These are phyloP conservation scores for Tricholoma sp. DNA, from an alignment of 768 basidiomycete genomes.

Conservation along the genomic window DNA sequence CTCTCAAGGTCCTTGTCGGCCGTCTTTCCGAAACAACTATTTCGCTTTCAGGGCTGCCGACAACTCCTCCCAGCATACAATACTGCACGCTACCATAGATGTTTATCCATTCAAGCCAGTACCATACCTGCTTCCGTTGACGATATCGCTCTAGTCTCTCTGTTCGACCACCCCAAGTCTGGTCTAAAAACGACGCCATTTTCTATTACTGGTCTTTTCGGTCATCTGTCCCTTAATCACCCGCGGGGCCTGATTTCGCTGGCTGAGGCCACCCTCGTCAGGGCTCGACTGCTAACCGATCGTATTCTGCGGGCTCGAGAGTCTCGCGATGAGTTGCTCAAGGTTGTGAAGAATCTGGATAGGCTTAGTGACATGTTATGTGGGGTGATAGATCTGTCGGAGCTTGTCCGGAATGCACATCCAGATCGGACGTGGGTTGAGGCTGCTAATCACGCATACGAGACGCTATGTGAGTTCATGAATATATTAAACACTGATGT, in stretches of 20 bases:
- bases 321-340: constrained; percentile 67
- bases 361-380: constrained; percentile 94
- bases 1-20: constrained; percentile 37
- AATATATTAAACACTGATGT: constrained; percentile 94
- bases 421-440: constrained; percentile 81
- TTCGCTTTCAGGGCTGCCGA: constrained; percentile 23
- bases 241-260: constrained; percentile 68
- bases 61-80: constrained; percentile 1
- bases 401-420: constrained; percentile 90
- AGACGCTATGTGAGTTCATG: constrained; percentile 94
- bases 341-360: constrained; percentile 95
- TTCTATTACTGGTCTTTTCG: constrained; percentile 76
- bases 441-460: constrained; percentile 84
- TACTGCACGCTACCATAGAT: constrained; percentile 19
- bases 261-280: constrained; percentile 72
- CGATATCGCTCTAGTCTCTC: constrained; percentile 58
- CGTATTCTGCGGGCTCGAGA: constrained; percentile 74
- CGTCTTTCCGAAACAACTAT: constrained; percentile 29
- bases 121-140: constrained; percentile 58
- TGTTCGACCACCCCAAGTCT: constrained; percentile 64
- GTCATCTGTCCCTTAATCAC: constrained; percentile 64
- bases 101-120: constrained; percentile 34
- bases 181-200: constrained; percentile 35
- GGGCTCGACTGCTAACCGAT: constrained; percentile 78
- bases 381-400: constrained; percentile 93